Evolutionary conservation across 1,139 yeast genomes (phyloP), one percentile per base, ranked within the genome.

Genomic region (Pichia sp.): DNA sequence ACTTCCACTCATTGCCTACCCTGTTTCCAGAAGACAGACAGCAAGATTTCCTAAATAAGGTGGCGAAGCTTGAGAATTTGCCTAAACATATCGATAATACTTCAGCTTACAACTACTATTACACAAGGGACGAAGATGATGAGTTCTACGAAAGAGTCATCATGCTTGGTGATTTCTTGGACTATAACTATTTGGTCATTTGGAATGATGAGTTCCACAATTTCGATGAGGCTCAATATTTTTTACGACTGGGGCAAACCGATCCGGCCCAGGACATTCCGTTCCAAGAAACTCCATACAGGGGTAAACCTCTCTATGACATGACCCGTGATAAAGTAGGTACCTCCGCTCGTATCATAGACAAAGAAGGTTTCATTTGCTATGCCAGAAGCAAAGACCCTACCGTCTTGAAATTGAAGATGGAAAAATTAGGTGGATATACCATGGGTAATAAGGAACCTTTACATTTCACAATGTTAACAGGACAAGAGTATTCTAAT

Each of bases 171-270:
- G 52, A 52, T 38, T 15, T 28, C 18, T 33, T 49, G 1, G 43
- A 42, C 8, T 39, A 35, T 12, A 48, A 38, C 29, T 59, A 63
- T 32, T 63, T 77, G 23, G 55, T 78, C 17, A 60, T 81, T 16
- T 82, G 87, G 81, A 82, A 82, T 53, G 93, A 82, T 50, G 91
- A 82, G 50, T 66, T 64, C 45, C 91, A 82, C 51, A 70, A 74
- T 48, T 69, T 69, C 46, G 63, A 67, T 2, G 63, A 64, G 31
- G 78, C 79, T 1, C 59, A 60, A 11, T 48, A 53, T 1, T 65
- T 71, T 2, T 60, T 72, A 27, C 14, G 17, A 7, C 10, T 18
- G 13, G 71, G 68, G 2, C 13, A 25, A 11, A 11, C 29, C 2
- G 24, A 36, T 22, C 22, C 34, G 14, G 28, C 31, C 21, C 38